Base-by-base conservation (phyloP, 169 alveolate genomes). In the Condylostoma magnum region DNA sequence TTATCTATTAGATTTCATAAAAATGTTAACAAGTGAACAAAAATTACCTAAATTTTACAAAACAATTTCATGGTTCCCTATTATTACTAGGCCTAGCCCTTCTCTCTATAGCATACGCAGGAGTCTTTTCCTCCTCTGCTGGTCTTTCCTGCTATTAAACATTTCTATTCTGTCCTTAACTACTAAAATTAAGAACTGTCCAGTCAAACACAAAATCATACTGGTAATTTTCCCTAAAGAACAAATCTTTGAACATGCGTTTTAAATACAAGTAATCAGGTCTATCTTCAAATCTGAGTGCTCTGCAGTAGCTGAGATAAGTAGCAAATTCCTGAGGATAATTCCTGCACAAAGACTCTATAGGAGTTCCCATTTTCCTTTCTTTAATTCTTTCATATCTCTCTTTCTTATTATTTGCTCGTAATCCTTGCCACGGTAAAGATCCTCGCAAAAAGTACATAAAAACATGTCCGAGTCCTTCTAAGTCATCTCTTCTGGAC, bases 401-500 rank as follows among this genome's bases (percentile, higher is more conserved):
- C 1, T 83, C 90, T 51, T 86, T 79, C 28, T 84, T 79, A 56
- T 77, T 82, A 44, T 72, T 80, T 52, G 82, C 72, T 54, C 79
- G 31, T 6, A 84, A 41, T 30, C 89, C 84, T 77, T 83, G 82
- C 96, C 96, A 91, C 28, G 94, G 94, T 20, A 91, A 66, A 25
- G 63, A 33, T 2, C 96, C 96, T 38, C 70, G 75, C 3, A 80
- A 80, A 52, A 91, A 85, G 73, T 87, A 90, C 44, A 87, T 81
- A 37, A 90, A 33, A 66, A 96, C 99, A 86, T 97, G 98, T 8
- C 99, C 99, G 18, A 98, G 89, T 47, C 99, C 98, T 87, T 98
- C 99, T 67, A 98, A 85, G 83, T 98, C 99, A 79, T 98, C 99
- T 63, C 98, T 75, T 20, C 98, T 91, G 65, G 97, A 87, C 84